Evolutionary conservation across 2,329 filamentous ascomycete species (phyloP).

Genomic region (Dothistroma pini): DNA sequence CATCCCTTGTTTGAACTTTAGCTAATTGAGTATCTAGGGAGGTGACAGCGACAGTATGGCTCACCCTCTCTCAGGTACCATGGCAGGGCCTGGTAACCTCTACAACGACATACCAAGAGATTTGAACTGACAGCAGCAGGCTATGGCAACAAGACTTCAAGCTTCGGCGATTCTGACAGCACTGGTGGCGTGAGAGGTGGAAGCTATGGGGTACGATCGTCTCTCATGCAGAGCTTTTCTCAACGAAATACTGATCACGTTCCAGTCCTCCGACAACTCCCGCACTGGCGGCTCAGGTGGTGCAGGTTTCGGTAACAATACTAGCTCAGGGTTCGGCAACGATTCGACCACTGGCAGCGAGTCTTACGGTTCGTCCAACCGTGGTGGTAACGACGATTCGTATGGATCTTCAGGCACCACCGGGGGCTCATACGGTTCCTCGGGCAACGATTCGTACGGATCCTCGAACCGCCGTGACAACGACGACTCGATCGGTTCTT

Average conservation of each 20-base stretch:
- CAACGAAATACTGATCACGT: background rate
- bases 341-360: conserved; percentile 6
- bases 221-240: background rate
- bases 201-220: background rate
- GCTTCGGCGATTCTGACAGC: background rate
- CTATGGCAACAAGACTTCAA: conserved; percentile 7
- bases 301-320: conserved; percentile 3
- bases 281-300: background rate
- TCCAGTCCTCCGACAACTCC: background rate
- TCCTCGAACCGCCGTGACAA: conserved; percentile 11
- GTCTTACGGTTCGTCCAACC: conserved; percentile 9
- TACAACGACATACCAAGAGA: background rate
- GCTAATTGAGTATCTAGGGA: conserved; percentile 5
- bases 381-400: conserved; percentile 9
- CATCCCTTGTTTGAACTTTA: background rate
- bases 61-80: conserved; percentile 12
- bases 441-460: conserved; percentile 12
- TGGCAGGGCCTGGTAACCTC: conserved; percentile 8
- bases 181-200: background rate
- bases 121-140: background rate
- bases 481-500: conserved; percentile 3
- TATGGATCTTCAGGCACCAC: conserved; percentile 8
- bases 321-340: conserved; percentile 9
- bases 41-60: conserved; percentile 11
- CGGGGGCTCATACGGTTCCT: conserved; percentile 4